Base-by-base conservation (phyloP, 2,329 filamentous ascomycete species). In the Penicillium hesseltinei region DNA sequence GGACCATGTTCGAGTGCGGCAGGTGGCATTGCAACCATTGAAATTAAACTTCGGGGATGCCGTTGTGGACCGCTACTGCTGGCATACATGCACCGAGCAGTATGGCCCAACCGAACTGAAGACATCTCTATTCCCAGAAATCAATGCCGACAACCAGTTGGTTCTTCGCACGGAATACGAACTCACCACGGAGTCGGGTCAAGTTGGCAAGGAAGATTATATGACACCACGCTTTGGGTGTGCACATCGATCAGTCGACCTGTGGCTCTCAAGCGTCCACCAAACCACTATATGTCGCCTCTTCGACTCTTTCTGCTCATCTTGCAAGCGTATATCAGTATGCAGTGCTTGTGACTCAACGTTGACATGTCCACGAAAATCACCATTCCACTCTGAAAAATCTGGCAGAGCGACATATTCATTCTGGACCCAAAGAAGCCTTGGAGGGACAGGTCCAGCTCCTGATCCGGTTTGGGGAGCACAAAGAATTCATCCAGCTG, bases 141-240 rank as follows among this genome's bases (percentile, higher is more conserved):
- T 76, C 25, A 66, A 73, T 31, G 64, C 71, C 5, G 59, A 70
- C 2, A 66, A 70, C 21, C 65, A 71, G 43, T 58, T 76, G 35
- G 55, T 62, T 25, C 64, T 76, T 29, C 68, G 71, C n/a, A 74
- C 73, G 17, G 72, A 75, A 56, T 76, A 76, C 51, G 66, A 66
- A n/a, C 60, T 76, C 58, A 68, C 67, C 9, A 74, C 69, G 3
- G 66, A 65, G 9, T 62, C 68, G 1, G 71, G 70, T 17, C 70
- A 73, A 50, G 66, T 75, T 11, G 73, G 72, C 9, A 75, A 73
- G 59, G 71, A 75, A 57, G 69, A 73, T 43, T 66, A 62, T 35
- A 74, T 75, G 62, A 74, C 73, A 9, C 68, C 73, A n/a, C 71
- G 73, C 2, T 75, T 75, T 50, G 73, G 73, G 43, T 76, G 73